Base-by-base conservation (phyloP, 345 rosid genomes). In the Gossypium arboreum region DNA sequence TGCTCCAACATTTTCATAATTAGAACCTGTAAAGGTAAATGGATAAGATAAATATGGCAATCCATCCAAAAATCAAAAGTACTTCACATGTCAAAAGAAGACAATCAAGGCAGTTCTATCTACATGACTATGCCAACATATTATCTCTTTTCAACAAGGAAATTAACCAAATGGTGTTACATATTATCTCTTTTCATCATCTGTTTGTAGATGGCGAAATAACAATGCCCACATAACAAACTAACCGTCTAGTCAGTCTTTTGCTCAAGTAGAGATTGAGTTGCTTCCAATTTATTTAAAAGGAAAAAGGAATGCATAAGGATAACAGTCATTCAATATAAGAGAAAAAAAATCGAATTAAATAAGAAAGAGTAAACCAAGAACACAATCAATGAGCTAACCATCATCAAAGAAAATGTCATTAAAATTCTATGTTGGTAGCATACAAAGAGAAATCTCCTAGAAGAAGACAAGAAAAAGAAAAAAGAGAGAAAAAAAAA, bases 1-100 rank as follows among this genome's bases (percentile, higher is more conserved):
- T 95, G 98, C 63, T 95, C 84, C 87, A 95, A 72, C 81, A 89
- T 86, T 83, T 92, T 95, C 99, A 95, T 95, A 75, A 95, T 95
- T 69, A 85, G 79, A 82, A 95, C 97, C 98, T 93, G 83, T 80
- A 71, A 27, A 76, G 9, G 27, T 66, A 48, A 72, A 77, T 63
- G 62, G 25, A 72, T 50, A 9, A 24, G 20, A 73, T 20, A 54
- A 44, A 22, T 24, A 18, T 4, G 48, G 39, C 13, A 20, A 47
- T 6, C 17, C 56, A 48, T 24, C 24, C 5, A 59, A 73, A 73
- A 44, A 56, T 15, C 47, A 11, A n/a, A 65, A 16, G 45, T 20
- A 34, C 24, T 44, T 44, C 12, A 55, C 27, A 22, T 34, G 12
- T 12, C 47, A 41, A 11, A 17, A 20, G 61, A 5, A 56, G 64